phyloP scores from a whole-genome alignment of 1,139 yeast genomes.

The Suhomyces atakaporum region DNA sequence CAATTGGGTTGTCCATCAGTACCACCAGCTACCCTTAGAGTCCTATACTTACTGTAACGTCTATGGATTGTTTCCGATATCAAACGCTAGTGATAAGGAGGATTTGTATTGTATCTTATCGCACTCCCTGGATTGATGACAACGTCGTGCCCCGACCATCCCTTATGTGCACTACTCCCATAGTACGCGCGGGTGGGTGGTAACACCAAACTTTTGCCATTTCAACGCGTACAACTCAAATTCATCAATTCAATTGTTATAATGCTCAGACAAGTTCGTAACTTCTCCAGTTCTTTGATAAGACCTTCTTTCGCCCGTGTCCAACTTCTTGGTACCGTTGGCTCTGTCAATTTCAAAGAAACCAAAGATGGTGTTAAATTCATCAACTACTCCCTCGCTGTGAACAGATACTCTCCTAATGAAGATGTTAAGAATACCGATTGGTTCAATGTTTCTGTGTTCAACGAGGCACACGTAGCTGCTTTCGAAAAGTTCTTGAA shows the following conservation, averaged over 20 bases:
- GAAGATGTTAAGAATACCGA: slow-evolving; percentile 37
- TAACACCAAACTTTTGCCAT: not conserved
- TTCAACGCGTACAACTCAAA: slow-evolving; percentile 3
- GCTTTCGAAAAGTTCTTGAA: slow-evolving; percentile 43
- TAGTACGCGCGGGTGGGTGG: not conserved
- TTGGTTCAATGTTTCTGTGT: slow-evolving; percentile 47
- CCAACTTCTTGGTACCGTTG: slow-evolving; percentile 47
- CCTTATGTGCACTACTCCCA: slow-evolving; percentile 2
- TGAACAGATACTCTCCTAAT: slow-evolving; percentile 37
- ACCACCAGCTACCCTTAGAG: not conserved
- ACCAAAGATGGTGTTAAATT: slow-evolving; percentile 41
- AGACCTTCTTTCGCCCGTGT: slow-evolving; percentile 44
- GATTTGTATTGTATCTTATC: slow-evolving; percentile 8
- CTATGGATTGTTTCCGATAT: slow-evolving; percentile 3
- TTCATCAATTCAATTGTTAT: slow-evolving; percentile 1
- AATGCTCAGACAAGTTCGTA: slow-evolving; percentile 38
- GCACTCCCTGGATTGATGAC: slow-evolving; percentile 15
- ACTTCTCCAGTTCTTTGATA: slow-evolving; percentile 34
- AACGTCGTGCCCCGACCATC: slow-evolving; percentile 9
- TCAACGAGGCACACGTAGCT: slow-evolving; percentile 40
- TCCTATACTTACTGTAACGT: slow-evolving; percentile 7
- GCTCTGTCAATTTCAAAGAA: slow-evolving; percentile 39
- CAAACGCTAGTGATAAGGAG: slow-evolving; percentile 8
- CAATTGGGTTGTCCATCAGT: not conserved
- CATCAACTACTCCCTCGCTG: slow-evolving; percentile 47